phyloP scores from a whole-genome alignment of 768 basidiomycete genomes.

The Suillus bovinus region DNA sequence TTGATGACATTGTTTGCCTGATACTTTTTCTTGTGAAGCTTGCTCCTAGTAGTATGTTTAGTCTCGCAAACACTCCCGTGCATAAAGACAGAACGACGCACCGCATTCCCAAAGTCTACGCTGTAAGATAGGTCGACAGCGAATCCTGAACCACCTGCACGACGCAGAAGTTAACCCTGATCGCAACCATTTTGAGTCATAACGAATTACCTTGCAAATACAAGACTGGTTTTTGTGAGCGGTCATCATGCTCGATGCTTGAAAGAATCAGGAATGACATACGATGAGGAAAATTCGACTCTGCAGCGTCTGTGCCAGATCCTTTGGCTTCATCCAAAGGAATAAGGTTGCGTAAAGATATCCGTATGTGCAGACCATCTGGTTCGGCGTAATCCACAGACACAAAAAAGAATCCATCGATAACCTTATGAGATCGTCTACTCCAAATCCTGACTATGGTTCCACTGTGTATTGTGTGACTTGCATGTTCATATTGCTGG shows the following conservation, averaged over 20 bases:
- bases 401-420: no score
- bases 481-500: no score
- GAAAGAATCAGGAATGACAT: conserved; percentile 15
- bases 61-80: background rate
- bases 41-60: no score
- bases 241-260: conserved; percentile 1
- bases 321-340: no score
- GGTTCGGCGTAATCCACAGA: no score
- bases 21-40: no score
- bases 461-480: no score
- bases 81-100: conserved; percentile 9
- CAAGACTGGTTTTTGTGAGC: conserved; percentile 31
- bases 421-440: no score
- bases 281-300: conserved; percentile 48
- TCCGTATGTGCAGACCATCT: no score
- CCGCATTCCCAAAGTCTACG: conserved; percentile 38
- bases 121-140: conserved; percentile 37
- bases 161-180: background rate
- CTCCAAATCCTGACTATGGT: no score
- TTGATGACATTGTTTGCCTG: no score
- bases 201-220: conserved; percentile 41
- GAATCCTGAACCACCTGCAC: conserved; percentile 49
- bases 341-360: no score
- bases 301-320: conserved; percentile 41
- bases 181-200: background rate